Evolutionary conservation across 768 basidiomycete genomes (phyloP), one percentile per base, ranked within the genome.

Genomic region (Lactarius tabidus): DNA sequence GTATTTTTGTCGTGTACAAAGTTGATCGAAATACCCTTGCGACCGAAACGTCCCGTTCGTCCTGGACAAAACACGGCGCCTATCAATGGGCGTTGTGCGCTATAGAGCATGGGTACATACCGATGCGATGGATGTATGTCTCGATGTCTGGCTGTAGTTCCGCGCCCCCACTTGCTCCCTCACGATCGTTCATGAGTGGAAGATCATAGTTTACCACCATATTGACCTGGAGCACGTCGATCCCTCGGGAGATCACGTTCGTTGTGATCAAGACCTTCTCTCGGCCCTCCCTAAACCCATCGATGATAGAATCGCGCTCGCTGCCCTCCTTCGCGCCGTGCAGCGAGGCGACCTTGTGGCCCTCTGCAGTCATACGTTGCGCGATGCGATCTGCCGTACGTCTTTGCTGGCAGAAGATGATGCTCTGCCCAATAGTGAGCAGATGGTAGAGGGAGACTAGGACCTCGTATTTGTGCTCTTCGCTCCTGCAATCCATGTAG

Each of bases 151-250:
- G 93, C 64, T 77, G 80, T 70, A 75, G 82, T 67, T 90, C 88
- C 28, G 74, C 75, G 69, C 73, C 75, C 61, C 71, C 77, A 8
- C 74, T 70, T 68, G 78, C 75, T 60, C 80, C 78, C 17, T 67
- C 63, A 36, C 89, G 86, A 71, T 91, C 90, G 69, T 85, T 88
- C 84, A 91, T 85, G 54, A 94, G 78, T 0, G 95, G 95, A 31
- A 97, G 83, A 73, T 98, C 95, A 73, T 98, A 99, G 78, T 98
- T 98, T 76, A 99, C 94, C n/a, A 98, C 96, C 95, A 99, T 95
- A 81, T 98, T 99, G 71, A 99, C 97, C 79, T 98, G 96, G 62
- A 94, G 82, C 72, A 99, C 97, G 72, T 99, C 97, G 78, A 99
- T 98, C 51, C 97, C 97, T 20, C 97, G 88, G 1, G 97, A 95